These are phyloP conservation scores for Andrographis paniculata DNA, from an alignment of 305 asterid species.

Conservation along the genomic window DNA sequence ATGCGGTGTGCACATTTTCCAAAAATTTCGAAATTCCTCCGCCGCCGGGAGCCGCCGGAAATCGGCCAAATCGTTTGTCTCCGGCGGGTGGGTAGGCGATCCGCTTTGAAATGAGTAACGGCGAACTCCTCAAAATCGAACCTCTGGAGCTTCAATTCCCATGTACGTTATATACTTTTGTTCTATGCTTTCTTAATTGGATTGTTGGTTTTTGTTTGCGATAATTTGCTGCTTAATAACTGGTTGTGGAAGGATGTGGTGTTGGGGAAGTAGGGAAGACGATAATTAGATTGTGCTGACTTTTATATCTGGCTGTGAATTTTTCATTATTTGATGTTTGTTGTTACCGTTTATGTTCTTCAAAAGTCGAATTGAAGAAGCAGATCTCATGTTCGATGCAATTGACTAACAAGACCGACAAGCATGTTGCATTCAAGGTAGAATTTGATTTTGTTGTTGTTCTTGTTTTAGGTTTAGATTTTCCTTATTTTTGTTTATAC, in stretches of 20 bases:
- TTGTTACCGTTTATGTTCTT: conserved; percentile 10
- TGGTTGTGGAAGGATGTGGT: neutral
- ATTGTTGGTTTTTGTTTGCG: conserved; percentile 11
- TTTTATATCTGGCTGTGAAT: conserved; percentile 26
- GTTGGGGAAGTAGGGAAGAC: conserved; percentile 8
- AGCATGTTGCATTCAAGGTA: conserved; percentile 70
- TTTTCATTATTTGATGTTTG: conserved; percentile 16
- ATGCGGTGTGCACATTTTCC: neutral
- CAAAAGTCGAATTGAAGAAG: conserved; percentile 67
- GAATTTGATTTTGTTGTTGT: neutral
- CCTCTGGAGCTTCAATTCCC: conserved; percentile 55
- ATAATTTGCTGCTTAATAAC: neutral
- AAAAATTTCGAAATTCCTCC: neutral
- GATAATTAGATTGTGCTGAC: conserved; percentile 11
- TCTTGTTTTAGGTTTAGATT: too few relatives aligned
- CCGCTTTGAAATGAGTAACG: conserved; percentile 37
- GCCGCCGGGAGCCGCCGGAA: neutral
- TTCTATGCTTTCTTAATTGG: neutral
- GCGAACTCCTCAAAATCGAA: conserved; percentile 56
- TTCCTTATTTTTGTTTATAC: too few relatives aligned
- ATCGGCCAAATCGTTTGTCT: conserved; percentile 4
- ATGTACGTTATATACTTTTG: conserved; percentile 26
- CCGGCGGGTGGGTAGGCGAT: conserved; percentile 18
- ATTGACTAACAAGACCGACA: conserved; percentile 51
- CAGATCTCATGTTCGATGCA: conserved; percentile 59